Evolutionary conservation across 208 protist species (phyloP).

Genomic region (Acanthamoeba lenticulata): DNA sequence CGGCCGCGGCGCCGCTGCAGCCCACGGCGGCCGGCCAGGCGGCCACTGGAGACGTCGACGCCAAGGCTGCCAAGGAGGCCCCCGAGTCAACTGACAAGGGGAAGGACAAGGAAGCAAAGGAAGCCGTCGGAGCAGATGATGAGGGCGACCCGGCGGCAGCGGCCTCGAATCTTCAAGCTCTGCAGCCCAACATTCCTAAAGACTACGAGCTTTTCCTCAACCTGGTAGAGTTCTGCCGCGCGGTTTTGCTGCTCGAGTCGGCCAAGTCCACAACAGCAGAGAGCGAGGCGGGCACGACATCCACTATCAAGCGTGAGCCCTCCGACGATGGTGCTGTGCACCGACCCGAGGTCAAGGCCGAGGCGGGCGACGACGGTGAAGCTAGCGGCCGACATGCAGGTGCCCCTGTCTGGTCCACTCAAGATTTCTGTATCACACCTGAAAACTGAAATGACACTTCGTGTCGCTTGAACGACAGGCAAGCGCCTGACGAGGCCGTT

Average conservation of each 20-base stretch:
- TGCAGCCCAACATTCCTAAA: constrained; percentile 70
- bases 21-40: not conserved
- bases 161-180: constrained; percentile 11
- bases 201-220: constrained; percentile 82
- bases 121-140: too few relatives aligned
- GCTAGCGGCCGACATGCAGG: too few relatives aligned
- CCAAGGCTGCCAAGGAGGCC: constrained; percentile 4
- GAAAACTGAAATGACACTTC: not conserved
- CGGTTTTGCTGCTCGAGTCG: constrained; percentile 57
- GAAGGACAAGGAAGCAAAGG: not conserved
- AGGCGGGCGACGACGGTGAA: too few relatives aligned
- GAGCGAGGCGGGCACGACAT: not conserved
- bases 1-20: not conserved
- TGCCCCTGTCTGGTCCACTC: too few relatives aligned
- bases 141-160: constrained; percentile 10
- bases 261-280: not conserved
- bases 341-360: too few relatives aligned
- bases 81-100: not conserved
- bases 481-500: not conserved
- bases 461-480: not conserved
- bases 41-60: not conserved
- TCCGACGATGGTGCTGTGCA: not conserved
- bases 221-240: constrained; percentile 80
- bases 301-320: not conserved
- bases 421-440: not conserved